Evolutionary conservation across 352 stramenopile genomes (phyloP), one percentile per base, ranked within the genome.

Genomic region (Phytophthora parvispora): DNA sequence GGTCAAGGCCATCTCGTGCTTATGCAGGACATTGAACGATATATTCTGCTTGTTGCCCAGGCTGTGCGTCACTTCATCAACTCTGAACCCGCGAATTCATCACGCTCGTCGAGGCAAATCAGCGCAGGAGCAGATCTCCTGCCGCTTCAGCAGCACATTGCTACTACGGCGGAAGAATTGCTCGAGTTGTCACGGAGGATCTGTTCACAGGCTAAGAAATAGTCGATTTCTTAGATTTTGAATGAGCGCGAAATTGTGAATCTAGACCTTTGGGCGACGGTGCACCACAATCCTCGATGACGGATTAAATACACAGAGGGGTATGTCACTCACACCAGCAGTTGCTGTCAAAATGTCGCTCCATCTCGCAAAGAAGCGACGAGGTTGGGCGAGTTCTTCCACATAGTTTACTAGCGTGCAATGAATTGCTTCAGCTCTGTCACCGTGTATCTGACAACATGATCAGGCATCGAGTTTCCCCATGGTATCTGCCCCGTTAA

Each of bases 21-120:
- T 9, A 36, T 57, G 57, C 57, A 64, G 22, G 57, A 57, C 24
- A 57, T 64, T 34, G 57, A 64, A 32, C 47, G 45, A 16, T 64
- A 57, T 18, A 8, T 64, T 34, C 47, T 64, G 40, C 57, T 47
- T 24, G 31, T 64, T n/a, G 22, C 43, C 2, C 43, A 64, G 54
- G 24, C 57, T 16, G 10, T 57, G 16, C 57, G 57, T 27, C 57
- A 48, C 36, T 29, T 47, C n/a, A 20, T 16, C 31, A 32, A 31
- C 57, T 38, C 13, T 28, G 43, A 55, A 4, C 22, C 10, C 16
- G 32, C 36, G n/a, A 49, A 40, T 47, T 47, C 56, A 18, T 10
- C 9, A 15, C 32, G 32, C 18, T 40, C 32, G 1, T n/a, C 20
- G 20, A 20, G 48, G n/a, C 45, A 16, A 49, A 56, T 25, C 16